Base-by-base conservation (phyloP, 139 green algal species). In the Yamagishiella unicocca region DNA sequence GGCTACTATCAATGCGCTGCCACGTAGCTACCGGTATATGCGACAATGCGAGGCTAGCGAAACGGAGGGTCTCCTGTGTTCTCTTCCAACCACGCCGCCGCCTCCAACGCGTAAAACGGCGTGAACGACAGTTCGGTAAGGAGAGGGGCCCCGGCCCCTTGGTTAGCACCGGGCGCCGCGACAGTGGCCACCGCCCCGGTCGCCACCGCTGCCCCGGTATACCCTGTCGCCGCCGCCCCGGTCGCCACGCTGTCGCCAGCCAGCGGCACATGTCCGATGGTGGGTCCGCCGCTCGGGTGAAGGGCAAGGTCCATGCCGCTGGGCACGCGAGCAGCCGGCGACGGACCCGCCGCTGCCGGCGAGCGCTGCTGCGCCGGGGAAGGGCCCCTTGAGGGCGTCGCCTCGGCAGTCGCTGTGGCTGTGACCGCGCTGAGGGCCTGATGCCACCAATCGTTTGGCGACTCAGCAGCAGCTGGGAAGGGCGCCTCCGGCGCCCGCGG, bases 41-140 rank as follows among this genome's bases (percentile, higher is more conserved):
- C 17, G 17, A 17, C 50, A 12, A 58, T 58, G 50, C 17, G 12
- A 12, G 17, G 50, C 17, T 58, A 58, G 12, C 12, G 50, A 12
- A 58, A 17, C 50, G 17, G 67, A 7, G 29, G 6, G 3, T 53
- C 37, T 7, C 10, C 37, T 54, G 2, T 8, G 37, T 53, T 12
- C 2, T 53, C 35, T 29, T 76, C 67, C 35, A 50, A 10, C 67
- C 67, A 50, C 19, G 3, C 6, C 10, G 14, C 67, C 40, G 70
- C 70, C 70, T 78, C 70, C 40, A 37, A 2, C 40, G 40, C 70
- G 4, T 24, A 19, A 37, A 78, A 78, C 29, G 70, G 70, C 42
- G 70, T 61, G 42, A 78, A 58, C 2, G 70, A 78, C 70, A 78
- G 70, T 40, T 78, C 70, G 3, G 29, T 78, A 9, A 58, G 3